phyloP scores from a whole-genome alignment of 2,329 filamentous ascomycete species.

The Nakataea oryzae region DNA sequence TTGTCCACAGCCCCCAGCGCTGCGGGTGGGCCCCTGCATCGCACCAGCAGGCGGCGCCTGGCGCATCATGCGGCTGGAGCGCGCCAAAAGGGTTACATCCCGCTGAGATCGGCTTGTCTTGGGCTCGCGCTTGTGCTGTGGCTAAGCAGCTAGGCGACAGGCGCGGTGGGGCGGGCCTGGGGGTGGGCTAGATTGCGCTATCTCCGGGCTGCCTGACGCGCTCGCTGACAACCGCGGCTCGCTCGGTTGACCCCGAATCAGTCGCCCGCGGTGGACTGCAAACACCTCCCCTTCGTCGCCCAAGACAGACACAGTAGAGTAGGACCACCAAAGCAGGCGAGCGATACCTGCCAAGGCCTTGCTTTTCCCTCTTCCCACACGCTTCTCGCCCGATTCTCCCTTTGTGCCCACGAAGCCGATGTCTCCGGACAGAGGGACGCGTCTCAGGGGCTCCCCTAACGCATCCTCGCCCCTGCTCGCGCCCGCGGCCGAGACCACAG shows the following conservation, averaged over 20 bases:
- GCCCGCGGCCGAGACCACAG: background rate
- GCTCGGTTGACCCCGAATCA: background rate
- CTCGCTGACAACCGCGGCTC: background rate
- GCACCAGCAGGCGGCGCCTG: too few species aligned
- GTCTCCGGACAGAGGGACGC: slow-evolving; percentile 1
- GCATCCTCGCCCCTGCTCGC: background rate
- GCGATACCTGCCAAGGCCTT: background rate
- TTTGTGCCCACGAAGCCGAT: background rate
- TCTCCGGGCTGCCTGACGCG: background rate
- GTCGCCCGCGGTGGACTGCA: background rate
- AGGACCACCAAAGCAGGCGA: background rate
- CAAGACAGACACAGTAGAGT: background rate
- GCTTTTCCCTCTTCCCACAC: background rate
- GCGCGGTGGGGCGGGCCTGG: too few species aligned
- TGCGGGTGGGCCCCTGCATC: too few species aligned
- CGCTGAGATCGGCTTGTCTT: background rate
- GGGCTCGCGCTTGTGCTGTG: background rate
- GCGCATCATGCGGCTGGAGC: too few species aligned
- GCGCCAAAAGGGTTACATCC: background rate
- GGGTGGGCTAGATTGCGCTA: background rate
- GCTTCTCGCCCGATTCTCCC: background rate
- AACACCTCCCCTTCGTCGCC: background rate
- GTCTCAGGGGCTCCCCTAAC: background rate
- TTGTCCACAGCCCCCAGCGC: background rate
- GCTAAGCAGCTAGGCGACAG: too few species aligned